phyloP scores from a whole-genome alignment of 192 early-diverging fungal species.

The Coemansia sp. region DNA sequence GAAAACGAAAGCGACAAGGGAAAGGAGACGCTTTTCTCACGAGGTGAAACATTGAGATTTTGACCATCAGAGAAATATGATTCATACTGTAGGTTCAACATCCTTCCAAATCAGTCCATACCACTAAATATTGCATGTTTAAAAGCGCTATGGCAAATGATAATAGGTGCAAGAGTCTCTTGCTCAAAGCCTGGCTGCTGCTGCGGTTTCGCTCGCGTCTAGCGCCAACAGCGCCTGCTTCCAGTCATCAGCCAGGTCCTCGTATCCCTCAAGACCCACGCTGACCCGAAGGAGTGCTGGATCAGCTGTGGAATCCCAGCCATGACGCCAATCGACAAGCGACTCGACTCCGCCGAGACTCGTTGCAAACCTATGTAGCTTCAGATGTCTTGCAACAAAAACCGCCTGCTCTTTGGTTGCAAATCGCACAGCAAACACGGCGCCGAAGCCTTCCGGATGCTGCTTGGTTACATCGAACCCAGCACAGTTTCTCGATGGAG shows the following conservation, averaged over 20 bases:
- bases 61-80: too few relatives aligned
- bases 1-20: not conserved
- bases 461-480: slow-evolving; percentile 35
- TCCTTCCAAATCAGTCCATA: too few relatives aligned
- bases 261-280: slow-evolving; percentile 66
- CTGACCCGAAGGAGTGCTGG: slow-evolving; percentile 61
- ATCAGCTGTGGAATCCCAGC: slow-evolving; percentile 39
- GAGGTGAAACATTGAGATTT: too few relatives aligned
- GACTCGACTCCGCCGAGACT: slow-evolving; percentile 66
- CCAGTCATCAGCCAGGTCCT: slow-evolving; percentile 66
- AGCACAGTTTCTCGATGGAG: not conserved
- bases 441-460: slow-evolving; percentile 43
- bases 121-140: too few relatives aligned
- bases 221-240: slow-evolving; percentile 52
- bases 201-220: slow-evolving; percentile 21
- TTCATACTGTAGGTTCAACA: too few relatives aligned
- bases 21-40: not conserved
- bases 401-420: slow-evolving; percentile 50
- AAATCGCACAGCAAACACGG: slow-evolving; percentile 55
- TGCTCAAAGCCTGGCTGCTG: slow-evolving; percentile 24
- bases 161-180: too few relatives aligned
- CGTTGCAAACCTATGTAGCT: slow-evolving; percentile 60
- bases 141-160: too few relatives aligned
- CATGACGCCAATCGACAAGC: slow-evolving; percentile 68
- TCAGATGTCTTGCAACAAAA: slow-evolving; percentile 46